Conservation (phyloP, 306 rosid species). For the Lathyrus aphaca region DNA sequence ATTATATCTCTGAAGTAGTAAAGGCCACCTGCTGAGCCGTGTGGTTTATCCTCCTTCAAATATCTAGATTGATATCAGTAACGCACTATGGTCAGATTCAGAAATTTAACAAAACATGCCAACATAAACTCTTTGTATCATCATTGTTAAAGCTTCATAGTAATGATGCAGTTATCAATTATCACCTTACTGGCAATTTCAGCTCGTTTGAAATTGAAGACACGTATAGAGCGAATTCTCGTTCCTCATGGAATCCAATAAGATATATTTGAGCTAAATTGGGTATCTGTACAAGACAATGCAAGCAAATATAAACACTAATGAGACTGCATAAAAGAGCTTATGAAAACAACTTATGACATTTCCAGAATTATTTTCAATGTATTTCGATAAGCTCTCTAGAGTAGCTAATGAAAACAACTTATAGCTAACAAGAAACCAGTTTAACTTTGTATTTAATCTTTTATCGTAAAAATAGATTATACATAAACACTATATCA, state of each 20-base stretch:
- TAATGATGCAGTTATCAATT: constrained; percentile 31
- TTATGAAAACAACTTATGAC: background rate
- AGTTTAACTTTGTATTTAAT: no score
- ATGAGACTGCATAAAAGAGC: background rate
- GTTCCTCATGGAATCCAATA: constrained; percentile 91
- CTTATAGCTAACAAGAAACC: no score
- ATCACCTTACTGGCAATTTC: constrained; percentile 90
- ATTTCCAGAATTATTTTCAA: background rate
- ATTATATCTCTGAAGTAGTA: constrained; percentile 79
- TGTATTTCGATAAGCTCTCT: no score
- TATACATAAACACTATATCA: background rate
- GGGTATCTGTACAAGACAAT: constrained; percentile 64
- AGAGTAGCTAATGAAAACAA: no score
- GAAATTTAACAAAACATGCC: constrained; percentile 5
- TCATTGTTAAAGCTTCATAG: background rate
- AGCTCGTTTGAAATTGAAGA: constrained; percentile 94
- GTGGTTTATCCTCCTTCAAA: constrained; percentile 97
- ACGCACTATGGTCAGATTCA: constrained; percentile 32
- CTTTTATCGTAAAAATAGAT: no score
- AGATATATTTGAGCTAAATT: constrained; percentile 85
- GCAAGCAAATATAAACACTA: constrained; percentile 3
- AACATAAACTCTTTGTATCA: background rate
- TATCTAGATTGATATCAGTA: constrained; percentile 57
- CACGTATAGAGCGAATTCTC: constrained; percentile 87
- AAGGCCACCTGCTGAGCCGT: constrained; percentile 94